Evolutionary conservation across 129 eudicot genomes (phyloP).

Genomic region (Chrysanthemum makinoi): DNA sequence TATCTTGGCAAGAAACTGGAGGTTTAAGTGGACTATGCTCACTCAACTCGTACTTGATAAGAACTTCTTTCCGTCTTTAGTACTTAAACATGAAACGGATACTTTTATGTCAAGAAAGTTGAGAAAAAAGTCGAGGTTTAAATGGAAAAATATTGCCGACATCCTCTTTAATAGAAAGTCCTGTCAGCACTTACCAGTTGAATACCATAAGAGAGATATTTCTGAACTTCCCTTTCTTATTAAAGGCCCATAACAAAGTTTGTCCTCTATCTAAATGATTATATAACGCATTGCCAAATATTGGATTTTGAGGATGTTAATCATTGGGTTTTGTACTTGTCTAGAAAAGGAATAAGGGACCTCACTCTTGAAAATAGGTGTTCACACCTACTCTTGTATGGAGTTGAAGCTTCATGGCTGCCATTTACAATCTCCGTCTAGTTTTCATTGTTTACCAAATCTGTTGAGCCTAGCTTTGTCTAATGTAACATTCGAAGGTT

Average conservation of each 20-base stretch:
- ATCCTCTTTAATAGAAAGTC: not conserved
- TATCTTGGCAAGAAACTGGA: not conserved
- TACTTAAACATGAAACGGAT: too few relatives aligned
- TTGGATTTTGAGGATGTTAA: not conserved
- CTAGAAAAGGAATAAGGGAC: not conserved
- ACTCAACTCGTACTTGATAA: too few relatives aligned
- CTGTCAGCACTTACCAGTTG: not conserved
- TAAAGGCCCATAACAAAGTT: slow-evolving; percentile 3
- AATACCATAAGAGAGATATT: not conserved
- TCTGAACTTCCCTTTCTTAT: not conserved
- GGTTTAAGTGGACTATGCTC: too few relatives aligned
- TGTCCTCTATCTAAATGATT: not conserved
- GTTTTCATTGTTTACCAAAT: slow-evolving; percentile 12
- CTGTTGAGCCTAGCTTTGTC: slow-evolving; percentile 2
- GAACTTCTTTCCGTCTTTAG: too few relatives aligned
- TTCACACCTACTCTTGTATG: not conserved
- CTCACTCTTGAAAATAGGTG: not conserved
- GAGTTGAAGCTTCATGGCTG: not conserved
- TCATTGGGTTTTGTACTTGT: not conserved
- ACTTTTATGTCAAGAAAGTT: not conserved
- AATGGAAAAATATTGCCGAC: slow-evolving; percentile 6
- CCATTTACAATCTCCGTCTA: not conserved
- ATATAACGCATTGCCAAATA: not conserved
- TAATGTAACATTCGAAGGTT: not conserved
- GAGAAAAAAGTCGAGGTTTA: slow-evolving; percentile 4